phyloP scores from a whole-genome alignment of 2,329 filamentous ascomycete genomes.

The Lachnellula cervina region DNA sequence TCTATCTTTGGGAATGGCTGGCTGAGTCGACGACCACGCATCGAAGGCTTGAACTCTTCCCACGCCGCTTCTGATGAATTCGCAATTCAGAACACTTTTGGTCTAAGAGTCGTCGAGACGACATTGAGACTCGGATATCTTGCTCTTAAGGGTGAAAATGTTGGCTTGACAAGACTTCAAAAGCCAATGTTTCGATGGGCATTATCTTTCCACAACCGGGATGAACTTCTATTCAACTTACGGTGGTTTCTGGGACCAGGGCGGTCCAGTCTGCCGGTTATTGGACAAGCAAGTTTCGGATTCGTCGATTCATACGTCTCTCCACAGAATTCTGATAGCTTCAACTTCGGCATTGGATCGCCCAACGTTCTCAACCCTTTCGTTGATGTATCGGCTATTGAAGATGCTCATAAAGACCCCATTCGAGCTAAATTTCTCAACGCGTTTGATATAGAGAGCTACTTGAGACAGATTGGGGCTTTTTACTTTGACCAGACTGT shows the following conservation, averaged over 20 bases:
- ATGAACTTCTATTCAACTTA: constrained; percentile 8
- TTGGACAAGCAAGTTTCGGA: constrained; percentile 7
- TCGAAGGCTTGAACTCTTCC: background rate
- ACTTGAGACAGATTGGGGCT: constrained; percentile 7
- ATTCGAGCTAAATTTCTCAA: background rate
- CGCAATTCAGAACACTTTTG: background rate
- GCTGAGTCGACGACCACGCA: constrained; percentile 3
- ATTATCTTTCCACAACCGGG: constrained; percentile 4
- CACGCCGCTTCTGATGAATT: background rate
- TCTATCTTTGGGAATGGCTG: constrained; percentile 9
- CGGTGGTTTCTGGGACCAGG: constrained; percentile 10
- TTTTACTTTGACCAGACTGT: constrained; percentile 1
- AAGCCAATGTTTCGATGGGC: constrained; percentile 6
- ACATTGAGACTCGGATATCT: constrained; percentile 6
- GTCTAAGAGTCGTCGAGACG: background rate
- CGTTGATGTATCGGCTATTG: constrained; percentile 5
- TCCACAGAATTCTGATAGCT: background rate
- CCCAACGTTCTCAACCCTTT: constrained; percentile 6
- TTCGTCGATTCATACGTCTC: constrained; percentile 1
- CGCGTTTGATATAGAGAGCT: constrained; percentile 10
- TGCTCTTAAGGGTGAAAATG: background rate
- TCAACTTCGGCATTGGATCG: background rate
- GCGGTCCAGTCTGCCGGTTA: background rate
- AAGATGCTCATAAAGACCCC: background rate
- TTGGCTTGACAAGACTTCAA: background rate